These are phyloP conservation scores for Coniferiporia weirii DNA, from an alignment of 1,284 basidiomycete genomes.

Conservation along the genomic window DNA sequence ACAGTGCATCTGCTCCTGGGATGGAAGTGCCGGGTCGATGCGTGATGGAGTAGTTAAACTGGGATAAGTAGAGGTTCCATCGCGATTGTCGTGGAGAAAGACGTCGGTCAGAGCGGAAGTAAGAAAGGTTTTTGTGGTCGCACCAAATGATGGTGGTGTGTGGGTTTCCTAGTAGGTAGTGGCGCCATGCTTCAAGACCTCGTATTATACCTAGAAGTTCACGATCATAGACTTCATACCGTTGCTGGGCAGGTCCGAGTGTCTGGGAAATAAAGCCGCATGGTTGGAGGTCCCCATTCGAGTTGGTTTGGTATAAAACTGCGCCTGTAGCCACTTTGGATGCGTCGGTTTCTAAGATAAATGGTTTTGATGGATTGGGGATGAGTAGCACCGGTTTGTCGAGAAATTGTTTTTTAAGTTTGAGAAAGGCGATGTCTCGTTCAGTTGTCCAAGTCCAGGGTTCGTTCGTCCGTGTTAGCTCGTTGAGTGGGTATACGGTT, in stretches of 20 bases:
- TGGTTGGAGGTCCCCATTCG: neutral
- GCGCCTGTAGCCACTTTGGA: neutral
- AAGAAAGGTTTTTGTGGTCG: neutral
- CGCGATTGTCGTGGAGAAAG: constrained; percentile 28
- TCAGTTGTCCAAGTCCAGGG: neutral
- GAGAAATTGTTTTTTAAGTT: neutral
- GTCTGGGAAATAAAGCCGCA: neutral
- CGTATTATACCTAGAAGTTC: neutral
- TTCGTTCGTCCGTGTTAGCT: neutral
- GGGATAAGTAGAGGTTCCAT: constrained; percentile 33
- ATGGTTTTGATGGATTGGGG: neutral
- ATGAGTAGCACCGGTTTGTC: neutral
- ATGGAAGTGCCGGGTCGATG: constrained; percentile 35
- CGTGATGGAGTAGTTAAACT: constrained; percentile 33
- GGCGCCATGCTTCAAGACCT: neutral
- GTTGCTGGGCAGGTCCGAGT: neutral
- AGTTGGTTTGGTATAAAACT: neutral
- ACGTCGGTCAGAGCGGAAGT: neutral
- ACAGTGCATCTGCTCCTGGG: constrained; percentile 35
- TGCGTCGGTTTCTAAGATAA: neutral
- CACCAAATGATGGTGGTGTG: neutral
- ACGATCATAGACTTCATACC: neutral
- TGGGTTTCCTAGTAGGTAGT: neutral
- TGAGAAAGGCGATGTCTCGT: neutral
- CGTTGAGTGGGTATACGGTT: neutral